Conservation (phyloP, 768 basidiomycete genomes). For the Phanerochaete sordida region DNA sequence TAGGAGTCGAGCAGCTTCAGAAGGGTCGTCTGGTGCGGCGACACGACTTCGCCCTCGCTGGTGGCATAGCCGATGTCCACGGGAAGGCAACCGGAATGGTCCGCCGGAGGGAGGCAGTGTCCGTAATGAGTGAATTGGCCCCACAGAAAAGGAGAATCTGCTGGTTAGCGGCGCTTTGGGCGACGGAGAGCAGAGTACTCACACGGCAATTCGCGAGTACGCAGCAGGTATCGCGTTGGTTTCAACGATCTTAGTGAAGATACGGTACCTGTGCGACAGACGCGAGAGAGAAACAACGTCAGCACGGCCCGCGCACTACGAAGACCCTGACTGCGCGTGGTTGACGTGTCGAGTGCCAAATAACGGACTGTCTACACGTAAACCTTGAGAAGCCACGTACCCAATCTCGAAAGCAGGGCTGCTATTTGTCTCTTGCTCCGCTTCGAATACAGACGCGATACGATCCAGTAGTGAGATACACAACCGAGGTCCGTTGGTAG, state of each 20-base stretch:
- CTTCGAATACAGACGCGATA: slow-evolving; percentile 69
- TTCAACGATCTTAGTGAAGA: slow-evolving; percentile 63
- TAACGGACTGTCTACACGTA: too few species aligned
- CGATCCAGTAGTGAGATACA: slow-evolving; percentile 67
- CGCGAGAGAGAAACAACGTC: too few species aligned
- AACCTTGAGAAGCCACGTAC: slow-evolving; percentile 34
- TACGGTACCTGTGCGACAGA: slow-evolving; percentile 48
- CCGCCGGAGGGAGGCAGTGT: not conserved
- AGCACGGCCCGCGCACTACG: too few species aligned
- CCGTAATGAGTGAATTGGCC: not conserved
- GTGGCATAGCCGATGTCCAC: slow-evolving; percentile 4
- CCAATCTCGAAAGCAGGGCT: slow-evolving; percentile 75
- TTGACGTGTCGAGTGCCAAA: too few species aligned
- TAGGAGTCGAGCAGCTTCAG: slow-evolving; percentile 87
- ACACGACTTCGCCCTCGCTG: slow-evolving; percentile 68
- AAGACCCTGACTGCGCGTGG: too few species aligned
- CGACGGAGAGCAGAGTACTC: slow-evolving; percentile 21
- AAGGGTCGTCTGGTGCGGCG: slow-evolving; percentile 83
- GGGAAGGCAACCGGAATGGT: not conserved
- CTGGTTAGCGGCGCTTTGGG: not conserved
- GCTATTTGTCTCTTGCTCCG: slow-evolving; percentile 58
- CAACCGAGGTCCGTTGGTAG: slow-evolving; percentile 57
- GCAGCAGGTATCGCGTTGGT: slow-evolving; percentile 54
- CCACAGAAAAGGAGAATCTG: not conserved
- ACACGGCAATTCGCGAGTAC: slow-evolving; percentile 63